These are phyloP conservation scores for Hypoxylon sp. DNA, from an alignment of 2,329 filamentous ascomycete species.

Conservation along the genomic window DNA sequence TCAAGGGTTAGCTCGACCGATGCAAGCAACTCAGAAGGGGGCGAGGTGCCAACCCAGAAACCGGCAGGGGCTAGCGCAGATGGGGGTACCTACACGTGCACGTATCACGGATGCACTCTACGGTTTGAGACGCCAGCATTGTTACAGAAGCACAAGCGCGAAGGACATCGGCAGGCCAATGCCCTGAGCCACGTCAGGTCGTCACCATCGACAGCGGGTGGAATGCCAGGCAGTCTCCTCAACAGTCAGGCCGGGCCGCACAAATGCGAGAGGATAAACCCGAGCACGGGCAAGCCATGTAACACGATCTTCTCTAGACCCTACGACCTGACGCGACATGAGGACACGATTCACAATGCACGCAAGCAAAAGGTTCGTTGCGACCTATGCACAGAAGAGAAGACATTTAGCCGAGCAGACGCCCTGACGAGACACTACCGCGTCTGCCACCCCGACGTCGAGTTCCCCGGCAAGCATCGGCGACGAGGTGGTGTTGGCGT, in stretches of 20 bases:
- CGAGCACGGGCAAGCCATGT: conserved; percentile 94
- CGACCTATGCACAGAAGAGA: conserved; percentile 93
- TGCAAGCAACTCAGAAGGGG: conserved; percentile 56
- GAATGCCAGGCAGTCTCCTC: conserved; percentile 68
- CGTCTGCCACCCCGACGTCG: conserved; percentile 91
- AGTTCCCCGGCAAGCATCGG: conserved; percentile 77
- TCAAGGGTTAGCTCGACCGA: conserved; percentile 62
- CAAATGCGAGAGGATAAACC: conserved; percentile 92
- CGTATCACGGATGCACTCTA: conserved; percentile 89
- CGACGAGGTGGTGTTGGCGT: conserved; percentile 53
- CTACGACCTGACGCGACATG: conserved; percentile 95
- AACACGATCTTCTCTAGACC: conserved; percentile 94
- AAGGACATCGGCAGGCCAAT: conserved; percentile 86
- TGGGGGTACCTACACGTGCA: conserved; percentile 94
- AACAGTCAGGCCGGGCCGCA: conserved; percentile 95
- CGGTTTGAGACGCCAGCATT: conserved; percentile 90
- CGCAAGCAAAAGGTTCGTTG: conserved; percentile 96
- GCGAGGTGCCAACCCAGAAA: conserved; percentile 59
- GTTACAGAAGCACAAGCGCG: conserved; percentile 95
- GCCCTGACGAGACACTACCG: conserved; percentile 94
- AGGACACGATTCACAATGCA: conserved; percentile 97
- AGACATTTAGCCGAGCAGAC: conserved; percentile 96
- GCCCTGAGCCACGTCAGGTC: conserved; percentile 59
- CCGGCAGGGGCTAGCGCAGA: conserved; percentile 79
- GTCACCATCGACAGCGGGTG: conserved; percentile 53